Evolutionary conservation across 305 asterid species (phyloP).

Genomic region (Striga hermonthica): DNA sequence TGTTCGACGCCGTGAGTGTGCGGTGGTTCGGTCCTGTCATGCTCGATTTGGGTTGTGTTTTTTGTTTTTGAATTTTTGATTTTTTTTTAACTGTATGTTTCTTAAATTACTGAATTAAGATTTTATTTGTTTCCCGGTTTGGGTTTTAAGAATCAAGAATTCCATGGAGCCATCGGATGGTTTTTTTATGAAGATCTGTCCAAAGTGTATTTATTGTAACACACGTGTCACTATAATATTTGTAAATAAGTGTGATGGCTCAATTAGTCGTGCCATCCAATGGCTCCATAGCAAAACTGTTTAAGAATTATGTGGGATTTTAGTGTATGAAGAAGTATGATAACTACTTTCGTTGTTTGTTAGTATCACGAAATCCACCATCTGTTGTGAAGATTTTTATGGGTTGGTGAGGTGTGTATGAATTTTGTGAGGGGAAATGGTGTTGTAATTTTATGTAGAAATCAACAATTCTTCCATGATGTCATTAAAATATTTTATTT

Average conservation of each 20-base stretch:
- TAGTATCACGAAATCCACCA: constrained; percentile 18
- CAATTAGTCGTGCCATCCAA: too few species aligned
- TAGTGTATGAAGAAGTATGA: constrained; percentile 12
- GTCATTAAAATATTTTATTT: not conserved
- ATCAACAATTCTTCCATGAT: not conserved
- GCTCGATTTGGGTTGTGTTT: constrained; percentile 22
- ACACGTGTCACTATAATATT: too few species aligned
- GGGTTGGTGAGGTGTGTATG: constrained; percentile 17
- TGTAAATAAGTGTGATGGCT: too few species aligned
- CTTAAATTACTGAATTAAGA: constrained; percentile 4
- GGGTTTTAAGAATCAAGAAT: constrained; percentile 15
- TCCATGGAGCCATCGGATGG: too few species aligned
- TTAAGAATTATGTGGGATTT: constrained; percentile 10
- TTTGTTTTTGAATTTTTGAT: not conserved
- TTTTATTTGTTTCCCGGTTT: constrained; percentile 3
- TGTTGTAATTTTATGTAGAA: not conserved
- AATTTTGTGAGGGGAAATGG: constrained; percentile 1
- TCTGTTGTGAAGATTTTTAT: not conserved
- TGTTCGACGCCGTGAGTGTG: constrained; percentile 12
- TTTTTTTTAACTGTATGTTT: constrained; percentile 1
- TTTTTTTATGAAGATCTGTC: too few species aligned
- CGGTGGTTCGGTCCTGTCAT: constrained; percentile 3
- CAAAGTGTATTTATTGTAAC: too few species aligned
- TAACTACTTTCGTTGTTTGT: not conserved
- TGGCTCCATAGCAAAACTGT: too few species aligned